Percentiles rank a stretch among this genome's conserved stretches.
These are phyloP conservation scores for Pistacia integerrima DNA, from an alignment of 345 rosid species.

Conservation along the genomic window DNA sequence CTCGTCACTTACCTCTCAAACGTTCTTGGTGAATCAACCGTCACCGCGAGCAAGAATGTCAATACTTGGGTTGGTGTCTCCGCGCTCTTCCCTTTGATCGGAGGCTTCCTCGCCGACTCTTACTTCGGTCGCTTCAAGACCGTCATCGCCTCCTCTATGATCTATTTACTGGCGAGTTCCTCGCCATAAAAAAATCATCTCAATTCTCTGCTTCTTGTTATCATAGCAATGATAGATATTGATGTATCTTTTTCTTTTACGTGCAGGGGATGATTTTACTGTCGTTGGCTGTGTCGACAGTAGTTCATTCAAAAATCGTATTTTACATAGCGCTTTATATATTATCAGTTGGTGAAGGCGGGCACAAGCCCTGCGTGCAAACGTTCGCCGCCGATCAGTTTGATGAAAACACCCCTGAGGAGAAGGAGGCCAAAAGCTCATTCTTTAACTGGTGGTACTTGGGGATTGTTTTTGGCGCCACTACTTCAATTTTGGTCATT, in stretches of 20 bases:
- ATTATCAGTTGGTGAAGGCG: slow-evolving; percentile 85
- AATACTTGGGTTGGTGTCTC: slow-evolving; percentile 86
- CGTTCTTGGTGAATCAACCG: slow-evolving; percentile 53
- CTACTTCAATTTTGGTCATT: slow-evolving; percentile 58
- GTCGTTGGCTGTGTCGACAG: slow-evolving; percentile 56
- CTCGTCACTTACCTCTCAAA: slow-evolving; percentile 72
- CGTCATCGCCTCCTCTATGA: slow-evolving; percentile 57
- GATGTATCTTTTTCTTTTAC: background rate
- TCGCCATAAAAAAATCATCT: background rate
- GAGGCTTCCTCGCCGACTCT: slow-evolving; percentile 83
- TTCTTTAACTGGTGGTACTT: slow-evolving; percentile 95
- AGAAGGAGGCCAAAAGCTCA: slow-evolving; percentile 77
- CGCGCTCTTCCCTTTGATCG: slow-evolving; percentile 68
- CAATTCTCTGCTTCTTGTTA: background rate
- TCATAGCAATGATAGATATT: background rate
- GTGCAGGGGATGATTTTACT: slow-evolving; percentile 73
- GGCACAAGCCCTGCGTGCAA: slow-evolving; percentile 92
- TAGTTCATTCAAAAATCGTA: slow-evolving; percentile 42
- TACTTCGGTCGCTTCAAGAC: slow-evolving; percentile 87
- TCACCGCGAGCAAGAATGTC: slow-evolving; percentile 65
- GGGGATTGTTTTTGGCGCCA: slow-evolving; percentile 57
- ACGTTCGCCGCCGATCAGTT: slow-evolving; percentile 97
- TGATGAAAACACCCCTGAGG: slow-evolving; percentile 56
- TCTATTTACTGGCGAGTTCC: slow-evolving; percentile 51
- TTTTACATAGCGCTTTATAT: slow-evolving; percentile 74